A percentile compares a stretch with the other conserved stretches of the same genome.
These are phyloP conservation scores for Penicillium coffeae DNA, from an alignment of 495 filamentous ascomycete genomes.

Conservation along the genomic window DNA sequence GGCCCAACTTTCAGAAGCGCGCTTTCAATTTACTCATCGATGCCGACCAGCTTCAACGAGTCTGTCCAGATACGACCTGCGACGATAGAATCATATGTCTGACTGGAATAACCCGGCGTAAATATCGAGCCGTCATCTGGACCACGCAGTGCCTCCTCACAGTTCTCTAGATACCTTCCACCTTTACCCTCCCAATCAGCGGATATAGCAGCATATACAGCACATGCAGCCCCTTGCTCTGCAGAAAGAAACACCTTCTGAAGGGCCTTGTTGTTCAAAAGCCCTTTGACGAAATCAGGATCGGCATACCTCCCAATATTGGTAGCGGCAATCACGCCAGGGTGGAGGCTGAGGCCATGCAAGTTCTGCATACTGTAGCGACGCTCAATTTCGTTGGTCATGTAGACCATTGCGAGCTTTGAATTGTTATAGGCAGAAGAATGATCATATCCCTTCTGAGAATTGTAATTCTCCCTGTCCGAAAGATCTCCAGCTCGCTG, in stretches of 20 bases:
- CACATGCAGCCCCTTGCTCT: slow-evolving; percentile 37
- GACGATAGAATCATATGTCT: slow-evolving; percentile 30
- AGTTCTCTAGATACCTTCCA: slow-evolving; percentile 41
- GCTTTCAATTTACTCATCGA: too few relatives aligned
- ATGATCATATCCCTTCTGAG: slow-evolving; percentile 27
- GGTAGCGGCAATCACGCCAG: slow-evolving; percentile 29
- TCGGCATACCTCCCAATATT: slow-evolving; percentile 11
- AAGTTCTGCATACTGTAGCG: slow-evolving; percentile 33
- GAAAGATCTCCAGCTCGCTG: slow-evolving; percentile 23
- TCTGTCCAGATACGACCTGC: slow-evolving; percentile 39
- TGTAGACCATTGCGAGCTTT: slow-evolving; percentile 35
- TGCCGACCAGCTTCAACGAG: slow-evolving; percentile 32
- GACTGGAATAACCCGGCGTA: slow-evolving; percentile 26
- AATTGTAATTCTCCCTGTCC: slow-evolving; percentile 21
- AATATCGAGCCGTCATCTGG: slow-evolving; percentile 8
- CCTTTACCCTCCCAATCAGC: slow-evolving; percentile 33
- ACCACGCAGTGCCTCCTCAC: slow-evolving; percentile 13
- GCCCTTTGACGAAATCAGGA: slow-evolving; percentile 6
- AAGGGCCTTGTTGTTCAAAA: slow-evolving; percentile 16
- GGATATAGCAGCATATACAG: slow-evolving; percentile 36
- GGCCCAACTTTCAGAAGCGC: too few relatives aligned
- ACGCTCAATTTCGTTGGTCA: slow-evolving; percentile 38
- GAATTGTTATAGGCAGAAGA: slow-evolving; percentile 27
- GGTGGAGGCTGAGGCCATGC: slow-evolving; percentile 34
- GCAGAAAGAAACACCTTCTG: slow-evolving; percentile 28